Evolutionary conservation across 78 protist genomes (phyloP).

Genomic region (Parvularia atlantis): DNA sequence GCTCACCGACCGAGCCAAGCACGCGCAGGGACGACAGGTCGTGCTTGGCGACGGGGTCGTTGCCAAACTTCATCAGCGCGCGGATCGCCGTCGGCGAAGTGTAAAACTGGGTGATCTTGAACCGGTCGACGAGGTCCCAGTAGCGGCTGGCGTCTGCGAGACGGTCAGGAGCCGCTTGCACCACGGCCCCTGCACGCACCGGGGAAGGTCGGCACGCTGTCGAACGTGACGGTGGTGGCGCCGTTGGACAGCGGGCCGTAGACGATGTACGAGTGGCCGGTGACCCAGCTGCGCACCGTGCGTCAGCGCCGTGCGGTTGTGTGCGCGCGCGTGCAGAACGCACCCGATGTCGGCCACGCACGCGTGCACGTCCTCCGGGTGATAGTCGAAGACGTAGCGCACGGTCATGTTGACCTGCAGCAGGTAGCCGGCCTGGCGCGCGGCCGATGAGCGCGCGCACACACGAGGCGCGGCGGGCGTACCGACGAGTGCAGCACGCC

Average conservation of each 20-base stretch:
- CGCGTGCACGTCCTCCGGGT: constrained; percentile 75
- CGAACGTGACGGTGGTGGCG: constrained; percentile 85
- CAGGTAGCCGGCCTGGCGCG: constrained; percentile 78
- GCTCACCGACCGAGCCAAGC: constrained; percentile 49
- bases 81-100: constrained; percentile 98
- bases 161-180: too few relatives aligned
- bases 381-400: constrained; percentile 77
- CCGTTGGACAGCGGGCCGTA: constrained; percentile 94
- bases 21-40: constrained; percentile 19
- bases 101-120: constrained; percentile 76
- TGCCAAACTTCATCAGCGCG: constrained; percentile 47
- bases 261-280: constrained; percentile 93
- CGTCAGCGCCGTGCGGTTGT: constrained; percentile 35
- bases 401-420: constrained; percentile 61
- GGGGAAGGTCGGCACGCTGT: constrained; percentile 87
- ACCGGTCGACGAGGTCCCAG: constrained; percentile 73
- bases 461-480: background rate
- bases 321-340: too few relatives aligned
- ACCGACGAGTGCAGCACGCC: too few relatives aligned
- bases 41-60: constrained; percentile 27
- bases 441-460: constrained; percentile 20
- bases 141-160: constrained; percentile 58
- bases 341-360: constrained; percentile 91
- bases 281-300: constrained; percentile 72
- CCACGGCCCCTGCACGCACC: too few relatives aligned